These are phyloP conservation scores for Aspergillus amoenus DNA, from an alignment of 2,329 filamentous ascomycete genomes.

Conservation along the genomic window DNA sequence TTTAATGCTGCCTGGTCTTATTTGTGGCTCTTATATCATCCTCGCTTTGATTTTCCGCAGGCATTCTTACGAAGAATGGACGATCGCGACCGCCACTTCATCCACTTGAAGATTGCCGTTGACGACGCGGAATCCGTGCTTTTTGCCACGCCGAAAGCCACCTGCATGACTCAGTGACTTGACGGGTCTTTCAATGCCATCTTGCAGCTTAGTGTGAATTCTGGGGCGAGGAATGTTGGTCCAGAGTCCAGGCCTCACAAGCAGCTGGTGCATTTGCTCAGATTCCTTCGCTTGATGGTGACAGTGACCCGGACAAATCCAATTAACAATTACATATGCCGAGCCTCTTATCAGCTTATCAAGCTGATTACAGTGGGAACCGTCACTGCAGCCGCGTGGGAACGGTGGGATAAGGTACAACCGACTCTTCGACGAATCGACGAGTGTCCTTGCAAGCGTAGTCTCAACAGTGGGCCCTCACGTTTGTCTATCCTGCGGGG, in stretches of 20 bases:
- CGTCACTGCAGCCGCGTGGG: slow-evolving; percentile 11
- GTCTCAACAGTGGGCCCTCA: slow-evolving; percentile 15
- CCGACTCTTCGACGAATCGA: not conserved
- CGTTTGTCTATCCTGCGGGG: slow-evolving; percentile 17
- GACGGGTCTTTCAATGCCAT: not conserved
- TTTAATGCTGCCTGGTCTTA: slow-evolving; percentile 2
- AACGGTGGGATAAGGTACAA: slow-evolving; percentile 5
- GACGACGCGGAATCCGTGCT: not conserved
- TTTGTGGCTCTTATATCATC: not conserved
- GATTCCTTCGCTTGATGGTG: not conserved
- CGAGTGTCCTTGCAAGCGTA: slow-evolving; percentile 1
- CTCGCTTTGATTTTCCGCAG: not conserved
- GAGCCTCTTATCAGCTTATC: slow-evolving; percentile 13
- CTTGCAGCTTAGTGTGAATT: not conserved
- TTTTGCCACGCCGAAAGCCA: slow-evolving; percentile 13
- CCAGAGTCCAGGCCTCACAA: not conserved
- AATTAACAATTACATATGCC: slow-evolving; percentile 2
- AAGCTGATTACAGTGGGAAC: not conserved
- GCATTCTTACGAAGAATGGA: not conserved
- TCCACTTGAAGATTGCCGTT: slow-evolving; percentile 1
- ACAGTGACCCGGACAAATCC: not conserved
- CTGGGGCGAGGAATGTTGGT: not conserved
- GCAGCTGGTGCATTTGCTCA: not conserved
- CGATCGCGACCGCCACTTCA: slow-evolving; percentile 12
- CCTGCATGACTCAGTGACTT: slow-evolving; percentile 4